These are phyloP conservation scores for Aegle marmelos DNA, from an alignment of 345 rosid species.

Conservation along the genomic window DNA sequence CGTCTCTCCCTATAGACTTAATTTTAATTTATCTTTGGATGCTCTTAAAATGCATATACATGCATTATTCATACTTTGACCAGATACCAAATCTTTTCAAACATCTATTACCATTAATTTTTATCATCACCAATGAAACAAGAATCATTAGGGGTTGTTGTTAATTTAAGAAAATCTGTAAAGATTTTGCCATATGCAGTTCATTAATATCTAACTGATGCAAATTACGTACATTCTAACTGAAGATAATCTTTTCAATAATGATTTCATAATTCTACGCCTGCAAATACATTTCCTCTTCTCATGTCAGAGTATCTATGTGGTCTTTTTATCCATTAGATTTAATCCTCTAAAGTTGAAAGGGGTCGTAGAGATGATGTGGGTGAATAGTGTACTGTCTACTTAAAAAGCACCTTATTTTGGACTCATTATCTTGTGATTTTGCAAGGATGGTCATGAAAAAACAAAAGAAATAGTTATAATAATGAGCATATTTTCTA, in stretches of 20 bases:
- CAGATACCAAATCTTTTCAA: neutral
- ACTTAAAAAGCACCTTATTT: neutral
- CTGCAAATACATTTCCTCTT: neutral
- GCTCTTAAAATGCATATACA: neutral
- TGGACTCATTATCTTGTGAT: slow-evolving; percentile 11
- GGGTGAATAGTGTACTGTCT: neutral
- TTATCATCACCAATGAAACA: neutral
- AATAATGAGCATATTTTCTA: neutral
- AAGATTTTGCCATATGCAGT: neutral
- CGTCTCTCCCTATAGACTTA: neutral
- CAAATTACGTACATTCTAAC: neutral
- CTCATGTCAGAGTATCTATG: slow-evolving; percentile 10
- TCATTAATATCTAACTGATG: neutral
- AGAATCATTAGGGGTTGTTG: slow-evolving; percentile 1
- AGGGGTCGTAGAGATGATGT: neutral
- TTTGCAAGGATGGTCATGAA: neutral
- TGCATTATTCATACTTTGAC: neutral
- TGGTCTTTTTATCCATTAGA: neutral
- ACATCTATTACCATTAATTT: neutral
- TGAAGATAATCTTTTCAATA: slow-evolving; percentile 10
- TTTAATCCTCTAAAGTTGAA: neutral
- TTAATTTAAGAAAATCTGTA: slow-evolving; percentile 6
- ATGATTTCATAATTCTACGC: neutral
- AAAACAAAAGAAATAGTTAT: neutral
- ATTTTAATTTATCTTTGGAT: neutral